Evolutionary conservation across 2,329 filamentous ascomycete genomes (phyloP).

Genomic region (Sodiomyces alkalinus): DNA sequence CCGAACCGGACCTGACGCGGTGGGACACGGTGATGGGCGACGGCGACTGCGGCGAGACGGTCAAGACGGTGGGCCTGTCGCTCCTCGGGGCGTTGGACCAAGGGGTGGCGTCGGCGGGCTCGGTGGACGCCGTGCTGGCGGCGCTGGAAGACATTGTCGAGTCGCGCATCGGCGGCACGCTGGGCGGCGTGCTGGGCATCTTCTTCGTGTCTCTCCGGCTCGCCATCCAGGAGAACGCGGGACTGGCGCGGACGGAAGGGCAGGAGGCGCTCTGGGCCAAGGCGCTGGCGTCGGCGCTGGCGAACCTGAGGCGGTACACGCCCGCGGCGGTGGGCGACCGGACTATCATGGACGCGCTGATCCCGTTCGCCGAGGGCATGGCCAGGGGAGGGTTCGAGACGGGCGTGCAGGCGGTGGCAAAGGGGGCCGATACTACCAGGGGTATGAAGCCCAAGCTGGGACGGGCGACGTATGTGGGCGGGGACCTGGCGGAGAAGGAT

Average conservation of each 20-base stretch:
- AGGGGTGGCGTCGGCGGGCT: slow-evolving; percentile 25
- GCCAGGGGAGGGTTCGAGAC: slow-evolving; percentile 33
- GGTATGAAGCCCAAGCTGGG: slow-evolving; percentile 50
- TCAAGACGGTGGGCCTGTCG: slow-evolving; percentile 34
- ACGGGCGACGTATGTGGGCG: slow-evolving; percentile 52
- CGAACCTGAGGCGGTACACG: slow-evolving; percentile 34
- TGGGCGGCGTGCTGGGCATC: slow-evolving; percentile 37
- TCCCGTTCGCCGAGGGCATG: slow-evolving; percentile 35
- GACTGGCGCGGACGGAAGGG: slow-evolving; percentile 14
- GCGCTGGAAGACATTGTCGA: slow-evolving; percentile 40
- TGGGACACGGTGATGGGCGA: slow-evolving; percentile 51
- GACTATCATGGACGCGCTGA: slow-evolving; percentile 41
- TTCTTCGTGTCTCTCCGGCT: slow-evolving; percentile 33
- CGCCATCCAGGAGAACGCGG: slow-evolving; percentile 23
- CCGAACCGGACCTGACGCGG: slow-evolving; percentile 46
- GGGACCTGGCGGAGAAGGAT: slow-evolving; percentile 30
- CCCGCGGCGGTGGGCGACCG: slow-evolving; percentile 39
- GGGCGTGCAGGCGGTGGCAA: slow-evolving; percentile 41
- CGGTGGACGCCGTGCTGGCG: slow-evolving; percentile 29
- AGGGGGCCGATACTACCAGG: slow-evolving; percentile 47
- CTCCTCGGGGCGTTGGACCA: slow-evolving; percentile 30
- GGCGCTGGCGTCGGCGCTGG: slow-evolving; percentile 26
- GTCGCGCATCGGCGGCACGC: slow-evolving; percentile 36
- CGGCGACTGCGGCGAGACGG: slow-evolving; percentile 50
- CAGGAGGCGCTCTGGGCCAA: slow-evolving; percentile 25